Percentiles rank a stretch among this genome's conserved stretches.
phyloP scores from a whole-genome alignment of 176 grass and related monocot genomes.

The Oryza nivara region DNA sequence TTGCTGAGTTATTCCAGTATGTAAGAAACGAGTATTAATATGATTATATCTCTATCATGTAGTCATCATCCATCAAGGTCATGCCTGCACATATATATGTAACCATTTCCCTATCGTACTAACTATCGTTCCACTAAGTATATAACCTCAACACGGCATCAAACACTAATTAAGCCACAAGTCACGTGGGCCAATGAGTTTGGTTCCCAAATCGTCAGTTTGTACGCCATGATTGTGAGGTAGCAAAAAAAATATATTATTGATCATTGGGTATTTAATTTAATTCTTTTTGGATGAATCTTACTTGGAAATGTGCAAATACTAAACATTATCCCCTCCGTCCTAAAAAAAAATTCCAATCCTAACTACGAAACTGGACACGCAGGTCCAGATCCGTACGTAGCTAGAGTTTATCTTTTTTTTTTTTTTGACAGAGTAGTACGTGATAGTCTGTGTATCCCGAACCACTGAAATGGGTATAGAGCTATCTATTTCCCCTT shows the following conservation, averaged over 20 bases:
- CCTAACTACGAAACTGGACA: no score
- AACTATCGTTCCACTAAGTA: neutral
- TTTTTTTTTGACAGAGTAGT: no score
- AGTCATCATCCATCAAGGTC: conserved; percentile 10
- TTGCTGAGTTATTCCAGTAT: neutral
- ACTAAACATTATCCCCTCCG: no score
- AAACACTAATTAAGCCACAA: neutral
- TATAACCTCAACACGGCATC: neutral
- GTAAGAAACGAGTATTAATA: no score
- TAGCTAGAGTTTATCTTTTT: no score
- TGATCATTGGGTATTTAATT: neutral
- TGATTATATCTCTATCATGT: neutral
- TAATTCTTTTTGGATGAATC: no score
- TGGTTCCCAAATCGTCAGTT: neutral
- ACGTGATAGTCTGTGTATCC: no score
- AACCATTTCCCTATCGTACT: neutral
- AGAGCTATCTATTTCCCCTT: no score
- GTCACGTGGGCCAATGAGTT: neutral
- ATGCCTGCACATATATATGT: neutral
- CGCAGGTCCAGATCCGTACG: no score
- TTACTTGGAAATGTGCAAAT: no score
- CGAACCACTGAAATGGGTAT: no score
- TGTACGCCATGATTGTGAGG: neutral
- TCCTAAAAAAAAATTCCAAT: no score
- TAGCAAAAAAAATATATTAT: neutral